Conservation (phyloP, 139 green algal genomes). For the Trebouxia sp. region DNA sequence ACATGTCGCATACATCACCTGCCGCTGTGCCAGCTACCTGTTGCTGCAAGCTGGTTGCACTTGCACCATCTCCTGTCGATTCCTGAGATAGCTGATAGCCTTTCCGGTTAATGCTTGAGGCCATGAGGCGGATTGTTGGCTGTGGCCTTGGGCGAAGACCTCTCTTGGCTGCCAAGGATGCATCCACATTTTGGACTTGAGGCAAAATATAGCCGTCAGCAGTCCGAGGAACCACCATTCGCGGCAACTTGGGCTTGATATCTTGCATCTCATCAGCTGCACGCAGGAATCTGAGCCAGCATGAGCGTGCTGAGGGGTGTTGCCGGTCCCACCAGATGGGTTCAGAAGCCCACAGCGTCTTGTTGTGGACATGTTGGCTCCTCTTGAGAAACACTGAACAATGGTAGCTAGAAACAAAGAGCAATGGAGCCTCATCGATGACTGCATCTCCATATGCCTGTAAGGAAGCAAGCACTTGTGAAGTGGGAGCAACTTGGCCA, state of each 20-base stretch:
- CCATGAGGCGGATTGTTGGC: not conserved
- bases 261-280: not conserved
- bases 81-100: too few relatives aligned
- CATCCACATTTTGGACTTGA: not conserved
- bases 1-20: not conserved
- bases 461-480: too few relatives aligned
- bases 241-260: not conserved
- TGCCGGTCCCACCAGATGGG: conserved; percentile 34
- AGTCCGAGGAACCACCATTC: conserved; percentile 1
- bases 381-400: conserved; percentile 35
- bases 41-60: not conserved
- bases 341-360: conserved; percentile 30
- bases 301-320: conserved; percentile 28
- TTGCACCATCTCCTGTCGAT: not conserved
- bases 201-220: not conserved
- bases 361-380: conserved; percentile 24
- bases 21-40: not conserved
- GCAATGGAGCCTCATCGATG: conserved; percentile 36
- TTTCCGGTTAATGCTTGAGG: not conserved
- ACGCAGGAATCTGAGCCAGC: conserved; percentile 28
- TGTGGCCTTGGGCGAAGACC: not conserved
- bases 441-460: conserved; percentile 37
- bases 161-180: not conserved
- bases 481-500: not conserved
- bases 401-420: conserved; percentile 37